Percentiles rank a stretch among this genome's conserved stretches.
These are phyloP conservation scores for Schwanniomyces vanrijiae DNA, from an alignment of 805 yeast genomes.

Conservation along the genomic window DNA sequence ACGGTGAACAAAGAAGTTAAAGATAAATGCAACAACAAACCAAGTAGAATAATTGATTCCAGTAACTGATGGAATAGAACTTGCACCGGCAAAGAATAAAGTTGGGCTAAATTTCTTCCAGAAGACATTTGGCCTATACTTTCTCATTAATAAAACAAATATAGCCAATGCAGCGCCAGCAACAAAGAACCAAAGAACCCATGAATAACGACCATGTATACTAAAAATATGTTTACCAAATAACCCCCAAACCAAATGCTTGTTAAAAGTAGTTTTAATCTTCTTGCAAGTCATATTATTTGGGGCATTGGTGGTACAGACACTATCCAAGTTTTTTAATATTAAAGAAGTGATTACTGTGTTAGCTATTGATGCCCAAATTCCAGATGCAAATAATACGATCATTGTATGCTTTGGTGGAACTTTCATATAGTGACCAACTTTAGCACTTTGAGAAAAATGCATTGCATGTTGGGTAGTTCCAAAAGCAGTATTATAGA, in stretches of 20 bases:
- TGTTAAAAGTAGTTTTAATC: conserved; percentile 8
- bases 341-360: conserved; percentile 8
- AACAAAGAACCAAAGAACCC: conserved; percentile 12
- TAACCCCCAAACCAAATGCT: conserved; percentile 14
- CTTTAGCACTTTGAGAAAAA: conserved; percentile 10
- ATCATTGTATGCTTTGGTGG: conserved; percentile 9
- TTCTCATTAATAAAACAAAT: not conserved
- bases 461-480: conserved; percentile 12
- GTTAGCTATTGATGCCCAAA: conserved; percentile 9
- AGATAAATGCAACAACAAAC: conserved; percentile 41
- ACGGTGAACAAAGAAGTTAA: conserved; percentile 48
- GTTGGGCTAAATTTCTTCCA: conserved; percentile 33
- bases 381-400: conserved; percentile 6
- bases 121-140: not conserved
- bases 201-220: conserved; percentile 10
- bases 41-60: conserved; percentile 64
- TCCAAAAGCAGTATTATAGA: conserved; percentile 9
- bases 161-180: conserved; percentile 5
- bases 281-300: conserved; percentile 13
- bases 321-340: conserved; percentile 6
- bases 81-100: conserved; percentile 48
- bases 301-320: conserved; percentile 8
- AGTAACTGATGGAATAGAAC: conserved; percentile 72
- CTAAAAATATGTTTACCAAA: conserved; percentile 11
- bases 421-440: conserved; percentile 14